Conservation (phyloP, 2,329 filamentous ascomycete species). For the Fusarium sp. region DNA sequence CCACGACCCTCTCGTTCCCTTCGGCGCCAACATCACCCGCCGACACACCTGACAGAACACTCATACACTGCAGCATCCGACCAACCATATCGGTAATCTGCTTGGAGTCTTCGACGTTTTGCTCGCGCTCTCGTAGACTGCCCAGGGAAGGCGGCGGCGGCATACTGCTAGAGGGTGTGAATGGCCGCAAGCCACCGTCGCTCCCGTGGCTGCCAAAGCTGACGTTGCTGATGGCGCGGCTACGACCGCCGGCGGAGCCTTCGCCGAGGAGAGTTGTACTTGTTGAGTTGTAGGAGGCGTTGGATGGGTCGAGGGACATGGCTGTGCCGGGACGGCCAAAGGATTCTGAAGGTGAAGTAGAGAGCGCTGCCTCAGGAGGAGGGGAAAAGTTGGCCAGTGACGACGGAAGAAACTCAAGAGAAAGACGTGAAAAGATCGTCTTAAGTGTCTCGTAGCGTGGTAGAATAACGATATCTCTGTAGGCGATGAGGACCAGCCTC, state of each 20-base stretch:
- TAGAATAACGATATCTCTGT: conserved; percentile 89
- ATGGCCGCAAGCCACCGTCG: conserved; percentile 64
- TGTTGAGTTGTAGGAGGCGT: conserved; percentile 85
- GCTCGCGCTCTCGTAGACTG: conserved; percentile 69
- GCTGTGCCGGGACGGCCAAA: conserved; percentile 78
- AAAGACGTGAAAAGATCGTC: conserved; percentile 89
- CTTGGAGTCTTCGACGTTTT: conserved; percentile 77
- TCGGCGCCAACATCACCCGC: conserved; percentile 74
- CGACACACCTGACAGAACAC: conserved; percentile 79
- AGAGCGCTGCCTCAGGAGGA: conserved; percentile 66
- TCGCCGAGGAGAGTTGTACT: conserved; percentile 84
- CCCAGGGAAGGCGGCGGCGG: conserved; percentile 51
- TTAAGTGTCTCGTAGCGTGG: conserved; percentile 91
- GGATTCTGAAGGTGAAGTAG: conserved; percentile 67
- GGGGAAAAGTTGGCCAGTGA: conserved; percentile 68
- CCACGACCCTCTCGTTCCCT: conserved; percentile 82
- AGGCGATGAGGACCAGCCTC: conserved; percentile 88
- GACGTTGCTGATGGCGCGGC: conserved; percentile 89
- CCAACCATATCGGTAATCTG: conserved; percentile 95
- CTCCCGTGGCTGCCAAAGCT: conserved; percentile 72
- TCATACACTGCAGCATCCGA: conserved; percentile 95
- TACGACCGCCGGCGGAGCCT: conserved; percentile 72
- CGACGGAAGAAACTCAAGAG: conserved; percentile 80
- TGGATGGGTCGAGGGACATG: conserved; percentile 79
- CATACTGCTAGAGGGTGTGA: conserved; percentile 60